Percentiles rank a stretch among this genome's conserved stretches.
These are phyloP conservation scores for Backusella morwellensis DNA, from an alignment of 192 early-diverging fungal genomes.

Conservation along the genomic window DNA sequence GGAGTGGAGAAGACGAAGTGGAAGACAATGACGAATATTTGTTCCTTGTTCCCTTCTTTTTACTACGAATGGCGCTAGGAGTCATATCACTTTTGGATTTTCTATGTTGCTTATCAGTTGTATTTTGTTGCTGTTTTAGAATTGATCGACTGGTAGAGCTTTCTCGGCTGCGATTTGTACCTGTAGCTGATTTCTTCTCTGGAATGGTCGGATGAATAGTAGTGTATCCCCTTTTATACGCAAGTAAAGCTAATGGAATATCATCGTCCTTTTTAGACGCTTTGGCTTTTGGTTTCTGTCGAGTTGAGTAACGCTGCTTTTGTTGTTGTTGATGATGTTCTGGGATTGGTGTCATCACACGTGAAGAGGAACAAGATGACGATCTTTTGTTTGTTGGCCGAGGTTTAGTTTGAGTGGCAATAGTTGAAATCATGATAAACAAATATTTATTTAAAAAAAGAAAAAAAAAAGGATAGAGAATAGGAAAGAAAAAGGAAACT, in stretches of 20 bases:
- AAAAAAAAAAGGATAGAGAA: not conserved
- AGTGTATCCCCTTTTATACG: constrained; percentile 18
- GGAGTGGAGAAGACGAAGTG: not conserved
- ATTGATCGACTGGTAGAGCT: not conserved
- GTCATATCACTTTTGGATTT: not conserved
- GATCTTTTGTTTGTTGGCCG: not conserved
- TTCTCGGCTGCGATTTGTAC: not conserved
- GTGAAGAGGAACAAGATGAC: not conserved
- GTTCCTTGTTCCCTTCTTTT: not conserved
- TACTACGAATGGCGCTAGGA: not conserved
- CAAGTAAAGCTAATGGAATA: constrained; percentile 16
- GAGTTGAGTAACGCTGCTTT: not conserved
- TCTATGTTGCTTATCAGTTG: not conserved
- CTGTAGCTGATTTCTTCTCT: not conserved
- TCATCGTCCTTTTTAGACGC: constrained; percentile 9
- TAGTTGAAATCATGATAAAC: not conserved
- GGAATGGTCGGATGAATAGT: constrained; percentile 8
- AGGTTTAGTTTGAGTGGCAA: not conserved
- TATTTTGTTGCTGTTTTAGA: not conserved
- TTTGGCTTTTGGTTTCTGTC: not conserved
- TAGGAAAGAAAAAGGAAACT: not conserved
- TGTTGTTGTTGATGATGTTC: not conserved
- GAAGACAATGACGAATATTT: not conserved
- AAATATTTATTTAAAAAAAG: not conserved
- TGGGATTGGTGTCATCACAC: not conserved